These are phyloP conservation scores for Ceratobasidium sp. DNA, from an alignment of 1,284 basidiomycete genomes.

Conservation along the genomic window DNA sequence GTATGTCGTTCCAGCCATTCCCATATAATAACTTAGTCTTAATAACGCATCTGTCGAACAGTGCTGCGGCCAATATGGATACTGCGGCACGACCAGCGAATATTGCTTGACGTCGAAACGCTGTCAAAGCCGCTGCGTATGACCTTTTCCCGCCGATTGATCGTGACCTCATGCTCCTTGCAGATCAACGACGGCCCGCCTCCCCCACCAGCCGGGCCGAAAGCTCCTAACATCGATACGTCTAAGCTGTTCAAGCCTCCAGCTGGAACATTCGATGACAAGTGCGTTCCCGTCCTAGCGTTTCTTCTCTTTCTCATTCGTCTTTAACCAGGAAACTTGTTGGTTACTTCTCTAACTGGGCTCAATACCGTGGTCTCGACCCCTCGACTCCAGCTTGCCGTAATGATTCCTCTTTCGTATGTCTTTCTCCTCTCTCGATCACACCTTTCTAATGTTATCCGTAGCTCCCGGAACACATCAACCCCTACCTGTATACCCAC, in stretches of 20 bases:
- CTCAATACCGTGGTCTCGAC: constrained; percentile 22
- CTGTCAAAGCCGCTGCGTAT: constrained; percentile 33
- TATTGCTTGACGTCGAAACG: constrained; percentile 29
- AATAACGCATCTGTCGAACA: not conserved
- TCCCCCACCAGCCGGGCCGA: constrained; percentile 4
- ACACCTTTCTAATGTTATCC: not conserved
- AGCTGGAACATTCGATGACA: constrained; percentile 13
- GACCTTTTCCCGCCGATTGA: not conserved
- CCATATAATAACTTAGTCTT: not conserved
- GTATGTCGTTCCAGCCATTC: not conserved
- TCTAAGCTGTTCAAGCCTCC: constrained; percentile 21
- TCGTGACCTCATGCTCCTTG: too few species aligned
- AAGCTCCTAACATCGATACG: constrained; percentile 9
- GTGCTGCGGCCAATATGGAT: constrained; percentile 26
- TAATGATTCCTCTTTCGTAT: constrained; percentile 13
- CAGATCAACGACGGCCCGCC: constrained; percentile 20
- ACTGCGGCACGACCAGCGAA: constrained; percentile 23
- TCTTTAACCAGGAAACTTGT: not conserved
- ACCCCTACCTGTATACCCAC: constrained; percentile 33
- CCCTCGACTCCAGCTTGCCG: constrained; percentile 13
- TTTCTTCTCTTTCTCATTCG: too few species aligned
- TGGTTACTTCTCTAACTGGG: constrained; percentile 18
- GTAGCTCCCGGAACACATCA: constrained; percentile 29
- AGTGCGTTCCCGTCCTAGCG: not conserved
- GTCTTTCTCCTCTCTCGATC: not conserved